Evolutionary conservation across 139 green algal genomes (phyloP).

Genomic region (Trebouxia sp.): DNA sequence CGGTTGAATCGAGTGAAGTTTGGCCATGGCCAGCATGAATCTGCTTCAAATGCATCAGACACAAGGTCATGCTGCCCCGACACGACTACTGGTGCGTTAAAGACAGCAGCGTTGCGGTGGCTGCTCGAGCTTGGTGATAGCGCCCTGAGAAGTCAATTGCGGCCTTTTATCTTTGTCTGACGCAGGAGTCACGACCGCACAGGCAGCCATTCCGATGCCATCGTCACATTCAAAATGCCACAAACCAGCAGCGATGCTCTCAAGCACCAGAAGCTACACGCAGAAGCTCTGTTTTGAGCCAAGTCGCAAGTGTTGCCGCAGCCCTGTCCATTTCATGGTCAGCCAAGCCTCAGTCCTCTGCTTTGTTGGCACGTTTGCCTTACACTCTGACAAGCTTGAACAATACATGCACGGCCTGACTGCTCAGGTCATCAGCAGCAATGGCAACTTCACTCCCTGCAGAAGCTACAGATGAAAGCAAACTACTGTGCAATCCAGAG

Average conservation of each 20-base stretch:
- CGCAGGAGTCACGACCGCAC: background rate
- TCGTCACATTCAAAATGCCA: background rate
- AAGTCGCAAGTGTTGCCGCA: background rate
- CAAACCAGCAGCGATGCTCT: background rate
- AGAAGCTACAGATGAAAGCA: constrained; percentile 29
- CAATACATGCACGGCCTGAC: too few relatives aligned
- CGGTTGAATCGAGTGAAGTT: too few relatives aligned
- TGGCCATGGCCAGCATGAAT: too few relatives aligned
- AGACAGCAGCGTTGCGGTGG: too few relatives aligned
- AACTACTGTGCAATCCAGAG: constrained; percentile 69
- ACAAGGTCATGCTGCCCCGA: too few relatives aligned
- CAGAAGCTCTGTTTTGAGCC: background rate
- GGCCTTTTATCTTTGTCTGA: background rate
- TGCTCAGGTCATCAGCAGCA: constrained; percentile 1
- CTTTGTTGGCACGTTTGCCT: background rate
- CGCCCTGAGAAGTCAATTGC: too few relatives aligned
- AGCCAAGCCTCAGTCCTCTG: background rate
- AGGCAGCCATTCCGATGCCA: constrained; percentile 20
- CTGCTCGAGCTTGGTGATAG: too few relatives aligned
- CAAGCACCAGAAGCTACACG: background rate
- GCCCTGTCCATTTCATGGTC: background rate
- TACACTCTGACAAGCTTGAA: too few relatives aligned
- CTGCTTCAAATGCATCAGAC: too few relatives aligned
- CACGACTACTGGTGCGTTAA: too few relatives aligned
- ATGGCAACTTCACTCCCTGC: constrained; percentile 13